Percentiles rank a stretch among this genome's conserved stretches.
These are phyloP conservation scores for Colletotrichum sp. DNA, from an alignment of 2,329 filamentous ascomycete species.

Conservation along the genomic window DNA sequence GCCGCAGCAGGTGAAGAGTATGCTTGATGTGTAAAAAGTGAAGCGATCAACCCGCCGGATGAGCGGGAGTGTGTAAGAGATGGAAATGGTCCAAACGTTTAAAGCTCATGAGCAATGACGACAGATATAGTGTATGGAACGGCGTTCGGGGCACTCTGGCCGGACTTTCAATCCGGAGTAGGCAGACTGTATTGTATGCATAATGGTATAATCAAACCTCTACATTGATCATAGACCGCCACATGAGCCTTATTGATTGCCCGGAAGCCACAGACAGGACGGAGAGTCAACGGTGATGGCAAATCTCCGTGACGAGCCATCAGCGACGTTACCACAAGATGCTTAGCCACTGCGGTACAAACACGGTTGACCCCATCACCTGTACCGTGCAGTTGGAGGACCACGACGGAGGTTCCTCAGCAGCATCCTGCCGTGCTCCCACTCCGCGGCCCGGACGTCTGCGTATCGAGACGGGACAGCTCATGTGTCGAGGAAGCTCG, in stretches of 20 bases:
- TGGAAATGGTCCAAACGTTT: neutral
- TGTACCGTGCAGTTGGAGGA: neutral
- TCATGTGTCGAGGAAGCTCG: neutral
- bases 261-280: no score
- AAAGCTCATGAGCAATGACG: constrained; percentile 8
- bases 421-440: neutral
- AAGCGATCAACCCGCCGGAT: neutral
- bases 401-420: neutral
- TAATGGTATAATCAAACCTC: neutral
- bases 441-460: neutral
- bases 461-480: neutral
- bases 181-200: neutral
- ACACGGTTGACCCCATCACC: neutral
- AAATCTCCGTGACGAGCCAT: neutral
- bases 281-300: no score
- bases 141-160: neutral
- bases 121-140: neutral
- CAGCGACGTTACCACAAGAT: neutral
- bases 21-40: constrained; percentile 52
- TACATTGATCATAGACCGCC: neutral
- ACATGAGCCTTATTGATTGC: neutral
- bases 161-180: neutral
- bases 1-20: constrained; percentile 61
- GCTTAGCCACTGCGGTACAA: neutral
- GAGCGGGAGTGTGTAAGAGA: neutral